These are phyloP conservation scores for Aspergillus hortae DNA, from an alignment of 2,329 filamentous ascomycete species.

Conservation along the genomic window DNA sequence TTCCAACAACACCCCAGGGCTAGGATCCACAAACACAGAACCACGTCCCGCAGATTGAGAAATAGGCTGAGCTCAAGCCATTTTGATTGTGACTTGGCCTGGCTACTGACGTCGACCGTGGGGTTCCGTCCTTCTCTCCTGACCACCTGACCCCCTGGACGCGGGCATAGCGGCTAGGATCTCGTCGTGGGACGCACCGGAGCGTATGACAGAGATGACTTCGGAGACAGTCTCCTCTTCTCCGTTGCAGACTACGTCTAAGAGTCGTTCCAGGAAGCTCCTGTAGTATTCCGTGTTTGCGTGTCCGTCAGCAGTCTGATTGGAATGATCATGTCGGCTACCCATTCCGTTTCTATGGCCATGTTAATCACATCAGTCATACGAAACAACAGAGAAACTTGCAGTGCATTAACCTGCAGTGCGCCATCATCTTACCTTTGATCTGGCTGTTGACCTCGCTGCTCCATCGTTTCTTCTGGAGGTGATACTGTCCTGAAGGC, in stretches of 20 bases:
- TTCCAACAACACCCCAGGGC: neutral
- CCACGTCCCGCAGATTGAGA: neutral
- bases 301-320: slow-evolving; percentile 2
- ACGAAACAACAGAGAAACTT: neutral
- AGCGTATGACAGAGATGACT: slow-evolving; percentile 25
- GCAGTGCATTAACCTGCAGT: neutral
- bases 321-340: slow-evolving; percentile 1
- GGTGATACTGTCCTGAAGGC: neutral
- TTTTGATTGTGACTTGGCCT: neutral
- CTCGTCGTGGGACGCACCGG: slow-evolving; percentile 25
- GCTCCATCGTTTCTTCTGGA: slow-evolving; percentile 4
- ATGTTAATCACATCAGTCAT: neutral
- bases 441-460: slow-evolving; percentile 1
- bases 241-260: slow-evolving; percentile 21
- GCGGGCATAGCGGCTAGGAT: slow-evolving; percentile 21
- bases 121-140: neutral
- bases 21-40: neutral
- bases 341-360: slow-evolving; percentile 6
- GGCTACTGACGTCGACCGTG: slow-evolving; percentile 1
- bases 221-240: slow-evolving; percentile 20
- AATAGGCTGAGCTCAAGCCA: neutral
- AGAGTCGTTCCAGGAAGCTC: slow-evolving; percentile 22
- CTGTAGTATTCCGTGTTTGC: slow-evolving; percentile 21
- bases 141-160: slow-evolving; percentile 1
- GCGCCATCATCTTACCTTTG: slow-evolving; percentile 8